Evolutionary conservation across 2,329 filamentous ascomycete genomes (phyloP).

Genomic region (Ophiocordyceps sinensis): DNA sequence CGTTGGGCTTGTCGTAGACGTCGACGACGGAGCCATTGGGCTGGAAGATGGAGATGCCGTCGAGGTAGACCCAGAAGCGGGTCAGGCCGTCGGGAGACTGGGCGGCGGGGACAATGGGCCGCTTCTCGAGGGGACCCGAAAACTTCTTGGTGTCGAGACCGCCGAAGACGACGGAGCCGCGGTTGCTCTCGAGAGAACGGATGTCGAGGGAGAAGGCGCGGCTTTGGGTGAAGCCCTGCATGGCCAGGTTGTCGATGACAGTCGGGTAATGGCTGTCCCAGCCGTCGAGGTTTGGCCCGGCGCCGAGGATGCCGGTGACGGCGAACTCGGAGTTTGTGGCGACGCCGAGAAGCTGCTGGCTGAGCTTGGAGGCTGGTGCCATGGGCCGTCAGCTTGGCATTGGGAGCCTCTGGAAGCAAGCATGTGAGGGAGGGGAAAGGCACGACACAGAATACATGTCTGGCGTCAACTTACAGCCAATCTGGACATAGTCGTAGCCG

Average conservation of each 20-base stretch:
- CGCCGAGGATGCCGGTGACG: slow-evolving; percentile 19
- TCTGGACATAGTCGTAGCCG: slow-evolving; percentile 16
- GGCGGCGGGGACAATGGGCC: slow-evolving; percentile 36
- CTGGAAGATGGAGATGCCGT: slow-evolving; percentile 19
- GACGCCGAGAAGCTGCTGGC: slow-evolving; percentile 21
- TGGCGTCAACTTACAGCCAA: slow-evolving; percentile 15
- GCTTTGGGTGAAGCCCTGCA: slow-evolving; percentile 21
- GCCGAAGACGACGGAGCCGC: slow-evolving; percentile 32
- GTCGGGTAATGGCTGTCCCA: slow-evolving; percentile 20
- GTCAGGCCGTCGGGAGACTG: slow-evolving; percentile 18
- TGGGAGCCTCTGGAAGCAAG: neutral
- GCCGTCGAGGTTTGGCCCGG: slow-evolving; percentile 16
- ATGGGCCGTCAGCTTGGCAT: neutral
- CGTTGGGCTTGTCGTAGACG: slow-evolving; percentile 25
- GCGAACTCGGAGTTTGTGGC: slow-evolving; percentile 16
- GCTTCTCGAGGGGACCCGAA: slow-evolving; percentile 34
- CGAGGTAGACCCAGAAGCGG: slow-evolving; percentile 28
- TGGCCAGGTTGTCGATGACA: slow-evolving; percentile 18
- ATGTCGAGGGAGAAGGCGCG: slow-evolving; percentile 21
- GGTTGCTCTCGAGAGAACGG: slow-evolving; percentile 14
- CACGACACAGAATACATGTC: neutral
- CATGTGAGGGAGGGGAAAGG: neutral
- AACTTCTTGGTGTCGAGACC: slow-evolving; percentile 43
- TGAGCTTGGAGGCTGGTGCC: slow-evolving; percentile 13
- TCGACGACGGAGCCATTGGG: slow-evolving; percentile 22